Base-by-base conservation (phyloP, 768 basidiomycete genomes). In the Sporobolomyces phaffii region DNA sequence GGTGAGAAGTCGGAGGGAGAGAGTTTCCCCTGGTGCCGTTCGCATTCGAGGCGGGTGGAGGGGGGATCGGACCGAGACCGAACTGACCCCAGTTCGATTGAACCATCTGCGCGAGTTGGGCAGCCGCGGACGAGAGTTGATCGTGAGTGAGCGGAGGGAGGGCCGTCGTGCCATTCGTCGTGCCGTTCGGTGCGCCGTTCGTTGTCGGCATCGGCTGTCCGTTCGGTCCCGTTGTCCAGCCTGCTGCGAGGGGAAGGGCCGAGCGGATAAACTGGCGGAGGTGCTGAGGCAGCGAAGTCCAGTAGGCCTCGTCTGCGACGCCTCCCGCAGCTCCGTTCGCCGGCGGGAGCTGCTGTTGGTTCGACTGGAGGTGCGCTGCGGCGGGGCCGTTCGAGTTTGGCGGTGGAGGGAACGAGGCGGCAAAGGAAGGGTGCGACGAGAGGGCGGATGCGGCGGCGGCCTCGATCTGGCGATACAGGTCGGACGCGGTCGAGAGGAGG, bases 181-280 rank as follows among this genome's bases (percentile, higher is more conserved):
- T 9, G 7, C 33, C 65, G 43, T 50, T 52, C 20, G 51, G 22
- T 31, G 29, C 17, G 24, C 44, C 44, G 47, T 58, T 58, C 44
- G 61, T 13, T 3, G 57, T 58, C 45, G 70, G 66, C 1, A 64
- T 29, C 7, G 62, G 65, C 29, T 72, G 71, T 1, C 64, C 68
- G 48, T 72, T 68, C 28, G 65, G 70, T 0, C 62, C 70, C 2
- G 60, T 61, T 8, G 68, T 68, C 40, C 72, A 61, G 3, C 67
- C 71, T 7, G 77, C 77, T 33, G 77, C 76, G 60, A 80, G 76
- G 1, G 80, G 80, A 5, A 81, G 76, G 13, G 81, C 81, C 57
- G 80, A 80, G 69, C 84, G 80, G 75, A 88, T 86, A 76, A 87
- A 87, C 68, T 82, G 84, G 74, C 85, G 82, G 65, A 87, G 82